Base-by-base conservation (phyloP, 2,329 filamentous ascomycete genomes). In the Colletotrichum siamense region DNA sequence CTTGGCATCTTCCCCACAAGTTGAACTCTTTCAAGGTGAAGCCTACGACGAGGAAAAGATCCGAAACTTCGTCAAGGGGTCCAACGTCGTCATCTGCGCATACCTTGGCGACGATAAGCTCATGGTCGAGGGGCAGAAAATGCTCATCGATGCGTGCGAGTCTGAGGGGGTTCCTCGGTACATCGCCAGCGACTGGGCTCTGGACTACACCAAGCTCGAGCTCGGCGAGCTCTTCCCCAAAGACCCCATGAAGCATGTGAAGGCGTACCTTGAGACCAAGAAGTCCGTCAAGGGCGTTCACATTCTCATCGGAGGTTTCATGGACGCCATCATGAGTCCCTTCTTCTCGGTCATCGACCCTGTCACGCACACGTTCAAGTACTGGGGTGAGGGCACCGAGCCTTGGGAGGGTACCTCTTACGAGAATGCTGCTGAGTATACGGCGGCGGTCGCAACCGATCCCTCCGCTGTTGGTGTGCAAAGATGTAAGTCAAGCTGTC, bases 111-210 rank as follows among this genome's bases (percentile, higher is more conserved):
- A 83, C 69, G 71, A 82, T 22, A 77, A 81, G 10, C 76, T 87
- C 49, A 88, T 87, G 87, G 71, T 83, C 2, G 81, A 85, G 2
- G 86, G 86, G 0, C 86, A 88, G 73, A 87, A 86, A 67, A 57
- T 80, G 0, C 81, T 88, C 8, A 84, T 88, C 39, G 86, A 88
- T 73, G 82, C 83, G 3, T 86, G 85, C 73, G 83, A 83, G 3
- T 79, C 73, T 3, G 81, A 80, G 4, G 77, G 79, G 1, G 85
- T 87, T 8, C 77, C 82, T 22, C 81, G 86, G 3, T 88, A 87
- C 75, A 78, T 88, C 10, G 85, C 86, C 4, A 84, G 83, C 44
- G 86, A 88, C 79, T 88, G 81, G 77, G 75, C 81, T 0, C 32
- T 88, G n/a, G 86, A 87, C 70, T 88, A 83, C 70, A 83, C 81